phyloP scores from a whole-genome alignment of 345 rosid genomes.

The Hibiscus tridactylites region DNA sequence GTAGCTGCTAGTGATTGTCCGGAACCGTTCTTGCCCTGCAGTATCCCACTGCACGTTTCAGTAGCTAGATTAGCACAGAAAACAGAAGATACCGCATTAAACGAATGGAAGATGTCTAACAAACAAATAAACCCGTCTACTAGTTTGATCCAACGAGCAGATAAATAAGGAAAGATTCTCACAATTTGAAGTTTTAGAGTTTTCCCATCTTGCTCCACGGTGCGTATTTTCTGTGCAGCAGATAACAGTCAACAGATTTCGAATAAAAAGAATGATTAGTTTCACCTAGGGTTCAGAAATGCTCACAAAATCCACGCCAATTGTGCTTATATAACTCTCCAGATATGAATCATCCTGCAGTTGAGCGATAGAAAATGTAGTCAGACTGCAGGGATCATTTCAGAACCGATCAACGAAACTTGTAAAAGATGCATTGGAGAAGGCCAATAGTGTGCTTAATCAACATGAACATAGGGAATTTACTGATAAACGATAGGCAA shows the following conservation, averaged over 20 bases:
- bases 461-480: too few species aligned
- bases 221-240: slow-evolving; percentile 72
- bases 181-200: slow-evolving; percentile 75
- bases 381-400: neutral
- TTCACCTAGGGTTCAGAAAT: neutral
- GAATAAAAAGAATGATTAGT: neutral
- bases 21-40: slow-evolving; percentile 89
- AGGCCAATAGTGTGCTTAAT: too few species aligned
- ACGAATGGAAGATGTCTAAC: too few species aligned
- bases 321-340: slow-evolving; percentile 91
- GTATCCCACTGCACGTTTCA: slow-evolving; percentile 69
- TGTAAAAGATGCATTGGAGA: neutral
- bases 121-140: neutral
- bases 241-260: neutral
- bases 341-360: slow-evolving; percentile 84
- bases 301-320: slow-evolving; percentile 93
- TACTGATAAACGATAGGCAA: too few species aligned
- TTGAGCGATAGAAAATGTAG: neutral
- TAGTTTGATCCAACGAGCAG: neutral
- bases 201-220: slow-evolving; percentile 91
- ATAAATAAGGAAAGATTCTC: slow-evolving; percentile 10
- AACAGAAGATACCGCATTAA: neutral
- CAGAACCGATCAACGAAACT: neutral
- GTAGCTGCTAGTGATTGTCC: slow-evolving; percentile 90
- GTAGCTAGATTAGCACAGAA: neutral